These are phyloP conservation scores for Bonnemaisonia californica DNA, from an alignment of 31 red algal genomes.

Conservation along the genomic window DNA sequence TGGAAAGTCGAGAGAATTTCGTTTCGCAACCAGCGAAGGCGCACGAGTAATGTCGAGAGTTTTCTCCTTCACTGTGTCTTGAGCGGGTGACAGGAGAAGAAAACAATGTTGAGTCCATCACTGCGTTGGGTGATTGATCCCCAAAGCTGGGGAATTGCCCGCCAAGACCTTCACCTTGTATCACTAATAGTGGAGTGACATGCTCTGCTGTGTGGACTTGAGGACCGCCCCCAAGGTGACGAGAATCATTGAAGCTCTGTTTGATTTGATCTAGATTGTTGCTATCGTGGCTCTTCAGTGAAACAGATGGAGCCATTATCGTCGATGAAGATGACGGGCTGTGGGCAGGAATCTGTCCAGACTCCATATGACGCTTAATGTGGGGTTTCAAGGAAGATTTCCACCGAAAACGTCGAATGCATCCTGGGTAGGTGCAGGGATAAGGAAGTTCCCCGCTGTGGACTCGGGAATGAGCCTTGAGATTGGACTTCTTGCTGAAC, in stretches of 20 bases:
- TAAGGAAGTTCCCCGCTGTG: conserved; percentile 66
- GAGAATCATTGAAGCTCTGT: too few species aligned
- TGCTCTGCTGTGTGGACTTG: too few species aligned
- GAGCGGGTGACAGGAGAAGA: background rate
- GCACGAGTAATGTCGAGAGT: background rate
- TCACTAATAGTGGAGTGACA: too few species aligned
- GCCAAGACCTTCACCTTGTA: background rate
- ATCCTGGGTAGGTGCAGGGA: conserved; percentile 56
- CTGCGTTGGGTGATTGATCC: background rate
- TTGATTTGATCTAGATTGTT: too few species aligned
- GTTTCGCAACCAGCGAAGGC: background rate
- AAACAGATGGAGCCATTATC: background rate
- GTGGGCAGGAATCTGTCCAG: background rate
- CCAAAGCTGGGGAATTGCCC: background rate
- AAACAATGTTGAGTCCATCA: background rate
- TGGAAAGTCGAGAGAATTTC: background rate
- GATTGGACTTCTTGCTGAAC: conserved; percentile 75
- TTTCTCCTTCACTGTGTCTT: background rate
- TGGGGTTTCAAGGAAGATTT: conserved; percentile 69
- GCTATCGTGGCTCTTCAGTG: too few species aligned
- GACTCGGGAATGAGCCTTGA: conserved; percentile 62
- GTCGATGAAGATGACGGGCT: background rate
- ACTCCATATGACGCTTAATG: conserved; percentile 49
- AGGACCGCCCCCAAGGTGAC: too few species aligned
- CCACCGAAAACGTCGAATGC: conserved; percentile 72